These are phyloP conservation scores for Paraphaeosphaeria minitans DNA, from an alignment of 2,329 filamentous ascomycete genomes.

Conservation along the genomic window DNA sequence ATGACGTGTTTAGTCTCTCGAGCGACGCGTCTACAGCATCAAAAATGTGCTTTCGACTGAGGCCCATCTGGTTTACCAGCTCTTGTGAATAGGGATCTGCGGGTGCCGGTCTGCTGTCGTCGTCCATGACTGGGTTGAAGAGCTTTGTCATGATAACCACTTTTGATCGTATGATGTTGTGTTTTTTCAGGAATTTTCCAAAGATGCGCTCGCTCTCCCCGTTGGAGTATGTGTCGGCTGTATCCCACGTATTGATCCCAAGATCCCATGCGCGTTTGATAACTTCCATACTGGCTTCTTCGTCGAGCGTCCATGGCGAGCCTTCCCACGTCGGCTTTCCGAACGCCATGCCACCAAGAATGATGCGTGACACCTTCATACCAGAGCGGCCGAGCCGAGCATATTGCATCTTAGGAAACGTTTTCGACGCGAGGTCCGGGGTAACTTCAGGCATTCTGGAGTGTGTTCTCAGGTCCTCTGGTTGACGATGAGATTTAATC, in stretches of 20 bases:
- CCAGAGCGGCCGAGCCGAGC: constrained; percentile 31
- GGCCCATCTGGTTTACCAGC: constrained; percentile 36
- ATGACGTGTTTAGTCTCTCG: constrained; percentile 54
- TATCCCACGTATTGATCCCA: constrained; percentile 53
- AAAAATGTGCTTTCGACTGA: constrained; percentile 45
- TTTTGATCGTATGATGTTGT: constrained; percentile 28
- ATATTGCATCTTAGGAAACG: neutral
- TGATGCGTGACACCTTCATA: constrained; percentile 47
- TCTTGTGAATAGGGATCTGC: constrained; percentile 18
- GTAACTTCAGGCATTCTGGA: neutral
- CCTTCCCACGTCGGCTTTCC: constrained; percentile 24
- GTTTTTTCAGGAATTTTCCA: constrained; percentile 25
- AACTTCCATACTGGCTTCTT: constrained; percentile 44
- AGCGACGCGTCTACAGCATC: constrained; percentile 38
- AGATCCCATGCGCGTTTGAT: constrained; percentile 48
- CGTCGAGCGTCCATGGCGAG: constrained; percentile 34
- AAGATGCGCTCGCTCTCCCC: constrained; percentile 31
- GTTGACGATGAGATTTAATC: neutral
- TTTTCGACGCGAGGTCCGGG: neutral
- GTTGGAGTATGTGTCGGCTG: constrained; percentile 33
- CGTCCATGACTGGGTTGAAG: constrained; percentile 14
- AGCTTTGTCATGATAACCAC: constrained; percentile 35
- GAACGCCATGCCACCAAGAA: constrained; percentile 33
- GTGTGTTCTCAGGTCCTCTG: neutral
- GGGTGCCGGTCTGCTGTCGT: neutral